phyloP scores from a whole-genome alignment of 148 eudicot species.

The Vaccinium corymbosum region DNA sequence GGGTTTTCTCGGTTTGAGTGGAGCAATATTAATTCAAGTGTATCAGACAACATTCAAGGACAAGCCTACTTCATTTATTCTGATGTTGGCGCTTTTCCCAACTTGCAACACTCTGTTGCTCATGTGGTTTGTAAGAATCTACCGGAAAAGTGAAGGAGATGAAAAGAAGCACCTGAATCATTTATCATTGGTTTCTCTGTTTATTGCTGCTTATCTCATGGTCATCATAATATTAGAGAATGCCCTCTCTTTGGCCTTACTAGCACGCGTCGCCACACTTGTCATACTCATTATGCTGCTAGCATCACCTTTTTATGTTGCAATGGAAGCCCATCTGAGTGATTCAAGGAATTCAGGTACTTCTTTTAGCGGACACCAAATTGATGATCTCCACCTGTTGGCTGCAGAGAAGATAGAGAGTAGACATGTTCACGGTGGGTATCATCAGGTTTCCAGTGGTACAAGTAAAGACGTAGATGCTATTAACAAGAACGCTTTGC shows the following conservation, averaged over 20 bases:
- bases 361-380: constrained; percentile 18
- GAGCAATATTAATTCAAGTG: constrained; percentile 68
- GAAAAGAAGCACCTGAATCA: constrained; percentile 48
- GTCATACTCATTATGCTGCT: constrained; percentile 41
- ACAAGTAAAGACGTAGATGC: neutral
- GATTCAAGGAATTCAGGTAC: constrained; percentile 19
- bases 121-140: constrained; percentile 58
- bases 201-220: constrained; percentile 57
- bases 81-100: constrained; percentile 58
- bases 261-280: constrained; percentile 33
- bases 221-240: constrained; percentile 46
- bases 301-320: constrained; percentile 45
- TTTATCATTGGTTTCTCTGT: constrained; percentile 48
- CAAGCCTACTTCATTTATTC: constrained; percentile 49
- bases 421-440: constrained; percentile 1
- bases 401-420: constrained; percentile 6
- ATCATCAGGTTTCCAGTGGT: constrained; percentile 17
- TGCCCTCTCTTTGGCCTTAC: constrained; percentile 30
- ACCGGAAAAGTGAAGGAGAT: constrained; percentile 33
- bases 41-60: constrained; percentile 52
- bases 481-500: neutral
- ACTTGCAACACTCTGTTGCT: constrained; percentile 46
- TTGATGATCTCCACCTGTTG: neutral
- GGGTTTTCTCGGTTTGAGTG: constrained; percentile 83
- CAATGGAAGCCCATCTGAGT: constrained; percentile 36